These are phyloP conservation scores for Fusarium sacchari DNA, from an alignment of 2,329 filamentous ascomycete genomes.

Conservation along the genomic window DNA sequence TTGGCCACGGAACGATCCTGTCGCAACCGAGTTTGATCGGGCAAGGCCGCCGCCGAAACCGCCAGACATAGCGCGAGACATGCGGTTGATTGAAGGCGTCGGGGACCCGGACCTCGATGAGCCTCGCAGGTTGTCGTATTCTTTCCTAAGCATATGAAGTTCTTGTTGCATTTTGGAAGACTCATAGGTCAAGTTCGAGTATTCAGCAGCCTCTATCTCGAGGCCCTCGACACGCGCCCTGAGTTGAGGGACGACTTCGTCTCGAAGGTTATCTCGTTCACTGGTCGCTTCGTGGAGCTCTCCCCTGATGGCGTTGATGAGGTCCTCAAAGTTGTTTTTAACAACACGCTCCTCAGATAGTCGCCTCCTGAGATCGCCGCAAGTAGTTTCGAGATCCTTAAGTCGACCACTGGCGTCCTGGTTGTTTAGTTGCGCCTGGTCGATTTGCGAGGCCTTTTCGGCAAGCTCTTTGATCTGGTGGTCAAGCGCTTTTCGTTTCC, in stretches of 20 bases:
- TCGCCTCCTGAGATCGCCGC: slow-evolving; percentile 85
- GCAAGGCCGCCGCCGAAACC: slow-evolving; percentile 68
- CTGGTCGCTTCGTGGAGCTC: slow-evolving; percentile 86
- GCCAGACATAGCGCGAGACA: slow-evolving; percentile 51
- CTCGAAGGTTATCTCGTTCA: slow-evolving; percentile 90
- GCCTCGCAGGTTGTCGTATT: slow-evolving; percentile 70
- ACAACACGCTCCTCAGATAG: slow-evolving; percentile 85
- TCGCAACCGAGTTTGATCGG: slow-evolving; percentile 74
- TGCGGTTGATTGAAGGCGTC: slow-evolving; percentile 39
- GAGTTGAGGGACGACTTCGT: slow-evolving; percentile 85
- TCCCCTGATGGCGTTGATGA: slow-evolving; percentile 82
- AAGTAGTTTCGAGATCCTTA: slow-evolving; percentile 79
- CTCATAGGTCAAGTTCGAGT: slow-evolving; percentile 80
- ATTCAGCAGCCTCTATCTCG: slow-evolving; percentile 77
- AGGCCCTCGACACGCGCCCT: slow-evolving; percentile 80
- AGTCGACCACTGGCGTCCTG: slow-evolving; percentile 69
- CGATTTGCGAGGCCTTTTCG: slow-evolving; percentile 75
- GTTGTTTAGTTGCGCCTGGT: slow-evolving; percentile 64
- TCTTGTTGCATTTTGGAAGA: slow-evolving; percentile 89
- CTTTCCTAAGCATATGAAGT: slow-evolving; percentile 73
- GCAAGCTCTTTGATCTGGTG: slow-evolving; percentile 85
- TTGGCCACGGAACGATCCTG: slow-evolving; percentile 57
- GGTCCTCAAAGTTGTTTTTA: slow-evolving; percentile 93
- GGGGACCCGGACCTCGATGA: slow-evolving; percentile 40
- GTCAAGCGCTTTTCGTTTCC: slow-evolving; percentile 79